Percentiles rank a stretch among this genome's conserved stretches.
Conservation (phyloP, 2,329 filamentous ascomycete genomes). For the Pyrenophora seminiperda region DNA sequence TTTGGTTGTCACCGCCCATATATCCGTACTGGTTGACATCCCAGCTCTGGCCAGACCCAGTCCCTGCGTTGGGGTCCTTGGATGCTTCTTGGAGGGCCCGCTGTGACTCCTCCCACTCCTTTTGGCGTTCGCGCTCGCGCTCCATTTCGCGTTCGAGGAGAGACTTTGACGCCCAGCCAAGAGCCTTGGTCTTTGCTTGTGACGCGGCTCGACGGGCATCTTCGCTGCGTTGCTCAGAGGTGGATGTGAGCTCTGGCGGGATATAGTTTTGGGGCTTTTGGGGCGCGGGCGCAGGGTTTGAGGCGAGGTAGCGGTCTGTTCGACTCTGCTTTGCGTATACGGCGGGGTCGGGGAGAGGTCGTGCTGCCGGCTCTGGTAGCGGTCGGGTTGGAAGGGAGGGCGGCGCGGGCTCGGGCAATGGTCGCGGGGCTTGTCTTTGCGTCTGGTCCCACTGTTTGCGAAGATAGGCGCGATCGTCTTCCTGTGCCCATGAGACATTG, state of each 20-base stretch:
- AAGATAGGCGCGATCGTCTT: conserved; percentile 67
- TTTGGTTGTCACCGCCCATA: conserved; percentile 76
- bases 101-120: conserved; percentile 80
- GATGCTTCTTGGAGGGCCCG: conserved; percentile 64
- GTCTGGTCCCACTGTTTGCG: conserved; percentile 61
- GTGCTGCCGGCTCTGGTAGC: conserved; percentile 48
- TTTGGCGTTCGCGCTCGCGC: conserved; percentile 74
- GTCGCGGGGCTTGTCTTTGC: conserved; percentile 42
- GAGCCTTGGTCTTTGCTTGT: conserved; percentile 66
- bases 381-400: conserved; percentile 54
- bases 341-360: conserved; percentile 43
- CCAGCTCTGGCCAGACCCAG: conserved; percentile 72
- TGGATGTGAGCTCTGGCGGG: conserved; percentile 60
- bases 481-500: conserved; percentile 67
- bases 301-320: conserved; percentile 63
- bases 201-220: conserved; percentile 64
- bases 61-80: conserved; percentile 63
- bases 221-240: conserved; percentile 66
- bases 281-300: conserved; percentile 58
- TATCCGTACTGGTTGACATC: conserved; percentile 79
- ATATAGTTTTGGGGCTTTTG: conserved; percentile 50
- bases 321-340: conserved; percentile 49
- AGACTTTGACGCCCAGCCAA: conserved; percentile 69
- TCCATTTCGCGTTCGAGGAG: conserved; percentile 82
- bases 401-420: conserved; percentile 40